A percentile compares a stretch with the other conserved stretches of the same genome.
Evolutionary conservation across 2,329 filamentous ascomycete genomes (phyloP).

Genomic region (Pestalotiopsis sp.): DNA sequence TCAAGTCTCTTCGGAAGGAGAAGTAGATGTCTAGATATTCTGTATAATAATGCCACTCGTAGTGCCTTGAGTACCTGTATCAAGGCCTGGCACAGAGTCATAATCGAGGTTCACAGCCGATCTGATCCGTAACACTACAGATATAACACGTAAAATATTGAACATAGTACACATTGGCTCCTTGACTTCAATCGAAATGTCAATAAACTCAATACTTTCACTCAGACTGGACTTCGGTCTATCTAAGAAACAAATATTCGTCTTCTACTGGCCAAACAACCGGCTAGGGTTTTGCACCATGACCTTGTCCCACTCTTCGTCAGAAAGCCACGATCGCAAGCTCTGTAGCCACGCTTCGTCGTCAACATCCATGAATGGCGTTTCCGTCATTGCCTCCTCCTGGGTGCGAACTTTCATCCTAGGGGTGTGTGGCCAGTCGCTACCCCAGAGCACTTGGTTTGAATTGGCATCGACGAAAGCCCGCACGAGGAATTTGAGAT

Average conservation of each 20-base stretch:
- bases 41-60: no score
- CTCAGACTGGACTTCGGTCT: no score
- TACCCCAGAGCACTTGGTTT: background rate
- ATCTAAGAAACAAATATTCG: background rate
- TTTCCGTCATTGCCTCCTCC: conserved; percentile 3
- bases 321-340: conserved; percentile 12
- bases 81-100: no score
- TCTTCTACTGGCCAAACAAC: conserved; percentile 15
- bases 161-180: no score
- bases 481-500: background rate
- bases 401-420: background rate
- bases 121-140: no score
- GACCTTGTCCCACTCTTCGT: conserved; percentile 24
- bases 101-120: no score
- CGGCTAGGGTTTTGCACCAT: conserved; percentile 26
- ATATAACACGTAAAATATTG: no score
- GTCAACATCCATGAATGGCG: conserved; percentile 13
- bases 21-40: background rate
- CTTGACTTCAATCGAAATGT: no score
- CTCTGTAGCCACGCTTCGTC: conserved; percentile 14
- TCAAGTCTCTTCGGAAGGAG: conserved; percentile 10
- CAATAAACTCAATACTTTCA: no score
- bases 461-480: background rate
- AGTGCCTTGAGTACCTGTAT: no score
- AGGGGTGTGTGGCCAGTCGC: background rate